Percentiles rank a stretch among this genome's conserved stretches.
These are phyloP conservation scores for Beauveria brongniartii DNA, from an alignment of 2,329 filamentous ascomycete genomes.

Conservation along the genomic window DNA sequence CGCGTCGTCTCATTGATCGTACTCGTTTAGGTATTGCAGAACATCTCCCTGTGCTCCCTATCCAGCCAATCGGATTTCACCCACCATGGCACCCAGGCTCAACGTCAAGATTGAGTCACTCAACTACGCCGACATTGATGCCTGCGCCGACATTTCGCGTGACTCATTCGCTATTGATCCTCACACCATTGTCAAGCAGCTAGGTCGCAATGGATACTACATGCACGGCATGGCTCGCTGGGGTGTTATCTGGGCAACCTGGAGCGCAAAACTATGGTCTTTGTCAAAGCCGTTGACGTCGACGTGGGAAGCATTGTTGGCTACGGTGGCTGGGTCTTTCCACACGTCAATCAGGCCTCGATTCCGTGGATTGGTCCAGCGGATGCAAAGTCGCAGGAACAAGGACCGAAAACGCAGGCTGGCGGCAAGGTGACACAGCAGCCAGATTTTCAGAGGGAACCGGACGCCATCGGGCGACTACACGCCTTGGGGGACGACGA, in stretches of 20 bases:
- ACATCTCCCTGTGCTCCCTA: too few species aligned
- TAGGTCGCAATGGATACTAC: conserved; percentile 12
- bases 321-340: conserved; percentile 12
- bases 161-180: conserved; percentile 11
- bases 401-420: not conserved
- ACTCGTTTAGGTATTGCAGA: too few species aligned
- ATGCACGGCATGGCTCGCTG: conserved; percentile 10
- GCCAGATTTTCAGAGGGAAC: not conserved
- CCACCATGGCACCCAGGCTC: not conserved
- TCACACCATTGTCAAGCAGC: conserved; percentile 13
- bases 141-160: conserved; percentile 8
- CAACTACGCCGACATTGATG: conserved; percentile 11
- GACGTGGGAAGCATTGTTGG: conserved; percentile 8
- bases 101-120: conserved; percentile 9
- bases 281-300: conserved; percentile 12
- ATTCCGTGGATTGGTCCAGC: conserved; percentile 2
- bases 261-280: conserved; percentile 4
- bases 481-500: conserved; percentile 5
- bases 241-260: conserved; percentile 6
- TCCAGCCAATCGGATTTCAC: not conserved
- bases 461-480: conserved; percentile 8
- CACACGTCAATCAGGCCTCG: not conserved
- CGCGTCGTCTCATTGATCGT: too few species aligned
- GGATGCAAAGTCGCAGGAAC: conserved; percentile 4
- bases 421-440: not conserved